These are phyloP conservation scores for Schoenoplectus tabernaemontani DNA, from an alignment of 202 grass and related monocot genomes.

Conservation along the genomic window DNA sequence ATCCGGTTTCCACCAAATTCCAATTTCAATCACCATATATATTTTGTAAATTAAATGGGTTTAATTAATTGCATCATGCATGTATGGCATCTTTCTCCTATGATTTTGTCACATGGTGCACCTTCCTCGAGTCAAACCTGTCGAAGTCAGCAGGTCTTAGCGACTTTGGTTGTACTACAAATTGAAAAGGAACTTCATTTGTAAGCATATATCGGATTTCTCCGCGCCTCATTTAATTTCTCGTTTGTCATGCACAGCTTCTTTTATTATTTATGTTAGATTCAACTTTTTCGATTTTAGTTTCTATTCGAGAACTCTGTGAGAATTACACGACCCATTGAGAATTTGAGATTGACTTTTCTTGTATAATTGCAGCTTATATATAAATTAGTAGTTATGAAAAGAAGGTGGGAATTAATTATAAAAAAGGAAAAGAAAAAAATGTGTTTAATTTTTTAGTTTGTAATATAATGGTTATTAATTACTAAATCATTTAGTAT, in stretches of 20 bases:
- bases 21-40: neutral
- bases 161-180: neutral
- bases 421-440: neutral
- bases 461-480: too few relatives aligned
- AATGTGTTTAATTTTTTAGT: neutral
- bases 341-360: neutral
- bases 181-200: neutral
- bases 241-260: neutral
- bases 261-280: neutral
- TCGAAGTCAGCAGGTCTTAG: slow-evolving; percentile 8
- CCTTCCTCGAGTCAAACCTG: slow-evolving; percentile 5
- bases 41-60: neutral
- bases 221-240: neutral
- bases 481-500: too few relatives aligned
- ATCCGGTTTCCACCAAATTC: neutral
- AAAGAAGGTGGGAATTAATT: neutral
- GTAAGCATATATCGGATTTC: neutral
- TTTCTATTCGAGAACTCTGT: too few relatives aligned
- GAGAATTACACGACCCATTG: too few relatives aligned
- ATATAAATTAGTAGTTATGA: neutral
- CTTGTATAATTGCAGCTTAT: neutral
- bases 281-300: neutral
- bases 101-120: slow-evolving; percentile 12
- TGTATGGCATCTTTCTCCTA: neutral
- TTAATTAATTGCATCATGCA: neutral